Conservation (phyloP, 257 asterid species). For the Capsicum pubescens region DNA sequence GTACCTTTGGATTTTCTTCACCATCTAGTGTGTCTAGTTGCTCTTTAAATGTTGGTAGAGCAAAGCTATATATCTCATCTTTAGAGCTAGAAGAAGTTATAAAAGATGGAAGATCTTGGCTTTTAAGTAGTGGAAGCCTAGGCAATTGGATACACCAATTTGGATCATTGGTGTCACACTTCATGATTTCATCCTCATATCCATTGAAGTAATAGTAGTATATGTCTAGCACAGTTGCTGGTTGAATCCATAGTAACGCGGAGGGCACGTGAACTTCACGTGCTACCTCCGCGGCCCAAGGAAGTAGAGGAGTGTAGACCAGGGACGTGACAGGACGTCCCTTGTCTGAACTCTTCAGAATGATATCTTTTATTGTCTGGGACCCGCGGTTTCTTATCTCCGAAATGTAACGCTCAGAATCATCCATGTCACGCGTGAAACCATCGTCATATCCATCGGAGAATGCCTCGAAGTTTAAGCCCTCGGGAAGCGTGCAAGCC, state of each 20-base stretch:
- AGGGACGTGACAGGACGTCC: slow-evolving; percentile 40
- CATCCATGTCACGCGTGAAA: neutral
- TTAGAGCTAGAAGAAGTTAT: slow-evolving; percentile 32
- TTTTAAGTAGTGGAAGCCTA: slow-evolving; percentile 36
- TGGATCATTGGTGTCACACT: slow-evolving; percentile 16
- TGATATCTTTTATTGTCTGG: slow-evolving; percentile 27
- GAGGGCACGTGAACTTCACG: slow-evolving; percentile 46
- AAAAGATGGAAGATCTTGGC: slow-evolving; percentile 47
- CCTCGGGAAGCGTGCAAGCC: neutral
- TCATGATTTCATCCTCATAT: slow-evolving; percentile 40
- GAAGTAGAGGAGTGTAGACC: slow-evolving; percentile 38
- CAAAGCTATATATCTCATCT: neutral
- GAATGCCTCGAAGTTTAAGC: slow-evolving; percentile 33
- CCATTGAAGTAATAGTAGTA: slow-evolving; percentile 44
- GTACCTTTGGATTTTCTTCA: slow-evolving; percentile 28
- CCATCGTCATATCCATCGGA: slow-evolving; percentile 41
- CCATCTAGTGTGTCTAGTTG: slow-evolving; percentile 37
- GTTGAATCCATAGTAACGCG: slow-evolving; percentile 49
- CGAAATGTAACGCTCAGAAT: slow-evolving; percentile 27
- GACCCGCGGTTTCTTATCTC: slow-evolving; percentile 37
- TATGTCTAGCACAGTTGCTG: slow-evolving; percentile 40
- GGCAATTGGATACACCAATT: slow-evolving; percentile 41
- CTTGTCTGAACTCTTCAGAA: slow-evolving; percentile 22
- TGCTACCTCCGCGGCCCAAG: slow-evolving; percentile 46
- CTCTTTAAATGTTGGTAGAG: slow-evolving; percentile 32